These are phyloP conservation scores for Senna siamea DNA, from an alignment of 306 rosid species.

Conservation along the genomic window DNA sequence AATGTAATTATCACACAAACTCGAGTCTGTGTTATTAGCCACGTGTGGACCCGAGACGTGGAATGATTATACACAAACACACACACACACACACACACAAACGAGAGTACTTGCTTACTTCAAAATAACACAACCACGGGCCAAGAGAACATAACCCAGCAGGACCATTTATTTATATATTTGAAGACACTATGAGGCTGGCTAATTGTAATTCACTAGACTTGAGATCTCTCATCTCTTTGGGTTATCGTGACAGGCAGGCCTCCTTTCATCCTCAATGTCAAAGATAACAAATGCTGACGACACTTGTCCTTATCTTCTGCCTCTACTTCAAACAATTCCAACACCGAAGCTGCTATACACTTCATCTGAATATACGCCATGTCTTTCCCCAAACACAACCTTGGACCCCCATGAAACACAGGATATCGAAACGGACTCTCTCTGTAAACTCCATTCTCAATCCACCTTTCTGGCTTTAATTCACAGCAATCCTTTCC, in stretches of 20 bases:
- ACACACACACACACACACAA: no score
- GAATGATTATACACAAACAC: no score
- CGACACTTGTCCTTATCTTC: slow-evolving; percentile 51
- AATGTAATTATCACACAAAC: no score
- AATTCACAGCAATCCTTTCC: slow-evolving; percentile 54
- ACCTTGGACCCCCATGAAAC: slow-evolving; percentile 73
- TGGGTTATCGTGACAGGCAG: slow-evolving; percentile 34
- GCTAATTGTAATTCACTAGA: no score
- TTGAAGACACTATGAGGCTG: no score
- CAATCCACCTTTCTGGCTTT: slow-evolving; percentile 73
- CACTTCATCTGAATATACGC: slow-evolving; percentile 86
- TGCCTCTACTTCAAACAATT: slow-evolving; percentile 50
- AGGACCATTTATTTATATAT: no score
- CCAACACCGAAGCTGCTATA: slow-evolving; percentile 60
- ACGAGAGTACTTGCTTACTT: no score
- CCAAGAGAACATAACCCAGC: no score
- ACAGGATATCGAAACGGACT: slow-evolving; percentile 59
- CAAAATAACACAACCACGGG: no score
- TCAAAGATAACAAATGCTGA: slow-evolving; percentile 50
- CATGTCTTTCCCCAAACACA: slow-evolving; percentile 78
- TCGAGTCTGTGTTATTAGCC: no score
- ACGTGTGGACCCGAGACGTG: no score
- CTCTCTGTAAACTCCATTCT: slow-evolving; percentile 53
- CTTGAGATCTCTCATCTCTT: no score
- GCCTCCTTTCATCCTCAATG: slow-evolving; percentile 63